Conservation (phyloP, 2,329 filamentous ascomycete genomes). For the Colletotrichum echinochloae region DNA sequence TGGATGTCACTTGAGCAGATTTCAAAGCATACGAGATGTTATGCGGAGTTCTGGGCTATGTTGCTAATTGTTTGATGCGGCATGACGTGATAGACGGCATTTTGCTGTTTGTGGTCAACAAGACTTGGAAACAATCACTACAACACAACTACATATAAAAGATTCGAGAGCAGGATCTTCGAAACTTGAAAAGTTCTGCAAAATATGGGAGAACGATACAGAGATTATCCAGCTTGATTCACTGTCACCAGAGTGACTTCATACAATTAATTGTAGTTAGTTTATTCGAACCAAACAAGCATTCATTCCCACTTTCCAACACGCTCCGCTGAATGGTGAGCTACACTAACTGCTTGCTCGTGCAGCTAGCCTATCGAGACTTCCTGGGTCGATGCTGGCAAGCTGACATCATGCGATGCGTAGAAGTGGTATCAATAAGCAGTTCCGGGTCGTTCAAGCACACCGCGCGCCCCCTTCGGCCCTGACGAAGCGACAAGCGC, state of each 20-base stretch:
- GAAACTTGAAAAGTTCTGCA: not conserved
- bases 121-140: not conserved
- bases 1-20: not conserved
- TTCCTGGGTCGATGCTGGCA: not conserved
- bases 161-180: not conserved
- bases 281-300: not conserved
- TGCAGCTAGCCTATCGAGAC: too few species aligned
- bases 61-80: not conserved
- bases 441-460: not conserved
- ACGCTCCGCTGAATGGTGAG: not conserved
- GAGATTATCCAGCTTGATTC: not conserved
- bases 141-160: not conserved
- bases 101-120: not conserved
- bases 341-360: not conserved
- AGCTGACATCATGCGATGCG: not conserved
- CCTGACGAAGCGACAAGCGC: not conserved
- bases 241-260: not conserved
- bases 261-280: not conserved
- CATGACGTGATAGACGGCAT: not conserved
- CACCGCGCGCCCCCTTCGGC: not conserved
- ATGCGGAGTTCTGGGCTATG: not conserved
- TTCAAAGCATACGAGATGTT: not conserved
- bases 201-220: not conserved
- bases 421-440: too few species aligned
- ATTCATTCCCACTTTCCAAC: not conserved